A percentile compares a stretch with the other conserved stretches of the same genome.
Evolutionary conservation across 805 yeast species (phyloP).

Genomic region (Candida sithepensis): DNA sequence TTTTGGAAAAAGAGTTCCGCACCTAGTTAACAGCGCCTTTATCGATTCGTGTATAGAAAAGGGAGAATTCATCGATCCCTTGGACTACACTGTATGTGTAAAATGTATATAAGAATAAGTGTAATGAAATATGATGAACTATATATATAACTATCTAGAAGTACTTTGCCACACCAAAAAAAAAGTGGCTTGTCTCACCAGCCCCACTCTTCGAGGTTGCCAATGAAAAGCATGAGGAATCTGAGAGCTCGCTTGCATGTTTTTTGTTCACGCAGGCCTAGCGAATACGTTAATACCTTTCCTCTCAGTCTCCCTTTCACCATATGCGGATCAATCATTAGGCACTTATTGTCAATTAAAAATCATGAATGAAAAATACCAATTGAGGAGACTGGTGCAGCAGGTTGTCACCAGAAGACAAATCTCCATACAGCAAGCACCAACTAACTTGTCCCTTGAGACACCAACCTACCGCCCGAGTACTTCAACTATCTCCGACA

Average conservation of each 20-base stretch:
- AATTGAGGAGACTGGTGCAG: neutral
- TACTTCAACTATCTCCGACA: constrained; percentile 7
- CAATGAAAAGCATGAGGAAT: neutral
- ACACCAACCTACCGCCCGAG: neutral
- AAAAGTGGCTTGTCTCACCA: too few species aligned
- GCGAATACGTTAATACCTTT: neutral
- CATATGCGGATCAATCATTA: too few species aligned
- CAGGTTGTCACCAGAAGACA: constrained; percentile 1
- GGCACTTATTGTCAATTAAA: too few species aligned
- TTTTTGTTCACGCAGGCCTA: neutral
- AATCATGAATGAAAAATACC: neutral
- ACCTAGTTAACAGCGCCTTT: constrained; percentile 34
- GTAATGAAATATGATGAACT: too few species aligned
- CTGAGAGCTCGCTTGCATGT: neutral
- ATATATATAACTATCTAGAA: neutral
- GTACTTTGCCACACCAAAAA: too few species aligned
- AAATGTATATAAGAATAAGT: neutral
- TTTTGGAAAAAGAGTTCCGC: constrained; percentile 27
- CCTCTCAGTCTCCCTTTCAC: too few species aligned
- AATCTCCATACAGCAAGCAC: constrained; percentile 17
- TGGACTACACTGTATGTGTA: neutral
- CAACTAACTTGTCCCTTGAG: constrained; percentile 6
- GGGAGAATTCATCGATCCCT: constrained; percentile 1
- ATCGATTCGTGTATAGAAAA: constrained; percentile 29
- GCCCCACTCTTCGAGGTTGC: neutral